Evolutionary conservation across 208 protist genomes (phyloP).

Genomic region (Spongospora subterranea): DNA sequence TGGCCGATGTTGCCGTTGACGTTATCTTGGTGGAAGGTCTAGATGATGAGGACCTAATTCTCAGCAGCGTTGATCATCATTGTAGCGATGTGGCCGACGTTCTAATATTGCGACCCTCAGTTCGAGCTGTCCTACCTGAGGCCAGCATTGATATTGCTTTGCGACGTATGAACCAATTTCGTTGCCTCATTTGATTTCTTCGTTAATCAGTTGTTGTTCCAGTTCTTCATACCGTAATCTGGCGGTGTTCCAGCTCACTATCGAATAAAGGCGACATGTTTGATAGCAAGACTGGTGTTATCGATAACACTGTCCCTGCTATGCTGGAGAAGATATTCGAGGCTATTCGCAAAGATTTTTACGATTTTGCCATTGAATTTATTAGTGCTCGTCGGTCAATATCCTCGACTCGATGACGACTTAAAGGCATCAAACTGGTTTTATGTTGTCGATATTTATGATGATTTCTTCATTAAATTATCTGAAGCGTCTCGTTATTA

Average conservation of each 20-base stretch:
- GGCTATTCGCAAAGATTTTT: background rate
- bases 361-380: background rate
- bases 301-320: background rate
- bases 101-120: background rate
- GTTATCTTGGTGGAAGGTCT: background rate
- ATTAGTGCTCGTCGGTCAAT: background rate
- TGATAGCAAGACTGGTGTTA: background rate
- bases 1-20: background rate
- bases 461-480: too few relatives aligned
- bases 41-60: background rate
- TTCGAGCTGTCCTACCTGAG: background rate
- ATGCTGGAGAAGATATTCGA: background rate
- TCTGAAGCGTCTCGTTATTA: too few relatives aligned
- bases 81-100: background rate
- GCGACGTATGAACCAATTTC: background rate
- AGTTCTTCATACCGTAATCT: background rate
- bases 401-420: too few relatives aligned
- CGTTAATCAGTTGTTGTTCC: background rate
- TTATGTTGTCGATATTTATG: too few relatives aligned
- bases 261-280: background rate
- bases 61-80: conserved; percentile 29
- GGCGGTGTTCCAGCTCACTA: background rate
- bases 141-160: background rate
- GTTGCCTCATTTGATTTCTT: background rate
- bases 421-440: too few relatives aligned